Percentiles rank a stretch among this genome's conserved stretches.
Evolutionary conservation across 352 stramenopile species (phyloP).

Genomic region (Thraustochytrium striatum): DNA sequence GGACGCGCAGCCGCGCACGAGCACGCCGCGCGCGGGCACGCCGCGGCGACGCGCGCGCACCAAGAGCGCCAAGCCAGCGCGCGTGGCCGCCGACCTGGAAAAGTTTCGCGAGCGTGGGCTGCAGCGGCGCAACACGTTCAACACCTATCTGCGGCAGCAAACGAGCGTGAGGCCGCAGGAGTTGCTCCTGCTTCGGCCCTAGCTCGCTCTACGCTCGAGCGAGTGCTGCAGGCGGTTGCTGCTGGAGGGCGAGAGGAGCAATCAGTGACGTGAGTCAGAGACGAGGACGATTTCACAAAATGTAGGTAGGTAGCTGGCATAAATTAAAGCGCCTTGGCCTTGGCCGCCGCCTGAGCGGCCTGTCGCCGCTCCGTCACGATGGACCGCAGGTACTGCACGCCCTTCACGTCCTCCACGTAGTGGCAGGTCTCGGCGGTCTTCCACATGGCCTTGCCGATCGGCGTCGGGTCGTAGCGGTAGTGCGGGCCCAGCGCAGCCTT

Average conservation of each 20-base stretch:
- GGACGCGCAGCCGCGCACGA: too few relatives aligned
- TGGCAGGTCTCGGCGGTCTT: constrained; percentile 84
- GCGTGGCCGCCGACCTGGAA: not conserved
- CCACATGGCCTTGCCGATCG: constrained; percentile 81
- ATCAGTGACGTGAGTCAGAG: too few relatives aligned
- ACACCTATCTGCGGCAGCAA: constrained; percentile 2
- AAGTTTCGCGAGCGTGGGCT: not conserved
- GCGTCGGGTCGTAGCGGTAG: constrained; percentile 80
- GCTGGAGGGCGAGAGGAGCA: too few relatives aligned
- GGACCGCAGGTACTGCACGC: constrained; percentile 70
- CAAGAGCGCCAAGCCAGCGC: not conserved
- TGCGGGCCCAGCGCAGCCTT: constrained; percentile 79
- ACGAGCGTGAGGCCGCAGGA: too few relatives aligned
- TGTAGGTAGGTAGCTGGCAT: too few relatives aligned
- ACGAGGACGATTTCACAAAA: too few relatives aligned
- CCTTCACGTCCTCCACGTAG: constrained; percentile 80
- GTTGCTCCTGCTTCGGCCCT: too few relatives aligned
- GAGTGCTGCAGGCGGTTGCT: too few relatives aligned
- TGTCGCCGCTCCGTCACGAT: constrained; percentile 44
- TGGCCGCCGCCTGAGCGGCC: not conserved
- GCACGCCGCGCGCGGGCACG: too few relatives aligned
- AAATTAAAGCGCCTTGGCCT: not conserved
- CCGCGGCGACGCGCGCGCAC: not conserved
- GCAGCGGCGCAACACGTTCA: not conserved
- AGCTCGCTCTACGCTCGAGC: too few relatives aligned